These are phyloP conservation scores for Blepharisma undulans DNA, from an alignment of 169 alveolate genomes.

Conservation along the genomic window DNA sequence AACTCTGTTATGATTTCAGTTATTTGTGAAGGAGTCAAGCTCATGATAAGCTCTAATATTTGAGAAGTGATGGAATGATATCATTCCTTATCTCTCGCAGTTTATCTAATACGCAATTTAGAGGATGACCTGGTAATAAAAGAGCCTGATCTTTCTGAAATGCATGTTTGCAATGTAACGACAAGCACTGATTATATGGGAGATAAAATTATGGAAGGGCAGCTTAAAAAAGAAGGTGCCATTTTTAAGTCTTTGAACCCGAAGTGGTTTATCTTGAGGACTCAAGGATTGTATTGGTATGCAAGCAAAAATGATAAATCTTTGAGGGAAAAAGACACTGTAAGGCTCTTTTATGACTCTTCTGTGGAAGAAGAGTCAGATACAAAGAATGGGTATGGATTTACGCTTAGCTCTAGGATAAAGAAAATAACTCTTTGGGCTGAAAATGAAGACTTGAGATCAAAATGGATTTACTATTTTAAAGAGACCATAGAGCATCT, in stretches of 20 bases:
- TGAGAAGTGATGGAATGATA: constrained; percentile 35
- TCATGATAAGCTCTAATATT: background rate
- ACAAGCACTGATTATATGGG: constrained; percentile 20
- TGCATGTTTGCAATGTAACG: constrained; percentile 24
- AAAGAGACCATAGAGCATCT: background rate
- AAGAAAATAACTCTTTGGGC: background rate
- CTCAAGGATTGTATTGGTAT: background rate
- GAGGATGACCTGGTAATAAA: background rate
- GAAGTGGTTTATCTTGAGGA: constrained; percentile 15
- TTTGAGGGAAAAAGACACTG: background rate
- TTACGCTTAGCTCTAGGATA: background rate
- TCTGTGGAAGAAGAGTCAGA: background rate
- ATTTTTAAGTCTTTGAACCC: background rate
- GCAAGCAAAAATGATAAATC: constrained; percentile 10
- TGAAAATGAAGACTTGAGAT: background rate
- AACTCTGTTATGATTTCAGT: background rate
- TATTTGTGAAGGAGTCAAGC: background rate
- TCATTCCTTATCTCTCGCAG: background rate
- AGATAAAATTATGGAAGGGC: constrained; percentile 29
- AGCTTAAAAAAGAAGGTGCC: constrained; percentile 16
- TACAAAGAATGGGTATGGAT: background rate
- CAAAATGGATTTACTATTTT: background rate
- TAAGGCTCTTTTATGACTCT: background rate
- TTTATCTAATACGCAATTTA: background rate
- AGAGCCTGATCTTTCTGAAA: background rate